Evolutionary conservation across 495 filamentous ascomycete species (phyloP).

Genomic region (Diplogelasinospora grovesii): DNA sequence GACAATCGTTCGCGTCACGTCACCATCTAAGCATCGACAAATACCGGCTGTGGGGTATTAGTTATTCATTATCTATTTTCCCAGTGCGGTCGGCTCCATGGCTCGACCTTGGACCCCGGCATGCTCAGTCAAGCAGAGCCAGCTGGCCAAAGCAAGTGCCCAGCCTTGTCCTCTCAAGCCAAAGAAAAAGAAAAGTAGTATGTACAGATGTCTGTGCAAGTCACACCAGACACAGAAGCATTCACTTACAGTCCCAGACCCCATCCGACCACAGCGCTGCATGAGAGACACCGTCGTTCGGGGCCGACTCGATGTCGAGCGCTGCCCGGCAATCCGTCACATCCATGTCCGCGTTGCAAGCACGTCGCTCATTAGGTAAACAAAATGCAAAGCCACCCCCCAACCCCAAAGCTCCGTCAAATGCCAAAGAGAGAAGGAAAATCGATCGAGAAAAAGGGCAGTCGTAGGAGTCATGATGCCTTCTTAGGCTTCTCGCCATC

Average conservation of each 20-base stretch:
- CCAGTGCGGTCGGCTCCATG: neutral
- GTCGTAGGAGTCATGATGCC: conserved; percentile 12
- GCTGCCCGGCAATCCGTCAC: neutral
- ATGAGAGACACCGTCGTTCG: neutral
- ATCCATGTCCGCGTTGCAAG: too few species aligned
- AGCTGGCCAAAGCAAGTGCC: conserved; percentile 13
- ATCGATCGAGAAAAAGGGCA: neutral
- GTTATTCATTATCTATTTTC: conserved; percentile 7
- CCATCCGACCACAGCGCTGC: neutral
- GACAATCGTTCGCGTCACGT: too few species aligned
- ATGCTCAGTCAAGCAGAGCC: conserved; percentile 5
- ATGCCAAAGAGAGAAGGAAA: conserved; percentile 10
- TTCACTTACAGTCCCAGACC: conserved; percentile 7
- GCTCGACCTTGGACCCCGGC: conserved; percentile 10
- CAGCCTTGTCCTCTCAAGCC: conserved; percentile 8
- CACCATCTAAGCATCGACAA: too few species aligned
- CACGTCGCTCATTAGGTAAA: conserved; percentile 16
- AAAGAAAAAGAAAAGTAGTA: too few species aligned
- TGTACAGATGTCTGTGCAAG: conserved; percentile 6
- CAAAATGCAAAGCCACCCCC: conserved; percentile 3
- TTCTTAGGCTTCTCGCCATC: conserved; percentile 8
- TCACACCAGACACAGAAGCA: too few species aligned
- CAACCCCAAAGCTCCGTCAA: conserved; percentile 6
- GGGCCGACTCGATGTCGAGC: neutral
- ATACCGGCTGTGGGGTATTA: too few species aligned